Evolutionary conservation across 2,329 filamentous ascomycete species (phyloP), one percentile per base, ranked within the genome.

Genomic region (Neospermospora avenae): DNA sequence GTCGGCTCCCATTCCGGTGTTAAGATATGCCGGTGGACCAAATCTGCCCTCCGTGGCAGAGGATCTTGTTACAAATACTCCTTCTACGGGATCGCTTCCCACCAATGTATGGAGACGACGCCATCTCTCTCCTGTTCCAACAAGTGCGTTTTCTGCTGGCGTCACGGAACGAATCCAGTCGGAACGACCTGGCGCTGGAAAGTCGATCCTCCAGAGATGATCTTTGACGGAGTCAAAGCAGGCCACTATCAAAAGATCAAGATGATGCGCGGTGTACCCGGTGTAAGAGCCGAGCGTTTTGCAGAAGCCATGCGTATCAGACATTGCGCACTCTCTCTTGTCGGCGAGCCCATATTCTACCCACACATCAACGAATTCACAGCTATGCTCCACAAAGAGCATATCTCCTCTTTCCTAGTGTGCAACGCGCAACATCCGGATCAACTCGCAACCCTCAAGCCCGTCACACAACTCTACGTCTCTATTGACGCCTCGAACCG

Each of bases 141-240:
- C 79, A 98, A 99, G 75, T 98, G 95, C 74, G 91, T 99, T 66
- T 99, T 98, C 75, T 99, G 93, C 81, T 99, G 93, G 95, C 87
- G 95, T 6, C 95, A 98, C 72, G 95, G 93, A 56, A 98, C 95
- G 0, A 99, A 98, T 73, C 93, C 93, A 0, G 95, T 98, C 0
- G 93, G 93, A 51, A 98, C 95, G 2, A 96, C 89, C 4, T 98
- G 95, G 93, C 87, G 93, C 62, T 99, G 93, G 93, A 85, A 93
- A 54, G 91, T 97, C 31, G 95, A 98, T 72, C 88, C 91, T 0
- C 93, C 93, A 0, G 89, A 96, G 24, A 75, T 92, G 69, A 96
- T 98, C 68, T 96, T 97, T 72, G 78, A 89, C 39, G 93, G 93
- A 52, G 91, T 96, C 65, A 96, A 96, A 73, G 87, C 88, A 61